phyloP scores from a whole-genome alignment of 1,284 basidiomycete species.

The Stygiomarasmius scandens region DNA sequence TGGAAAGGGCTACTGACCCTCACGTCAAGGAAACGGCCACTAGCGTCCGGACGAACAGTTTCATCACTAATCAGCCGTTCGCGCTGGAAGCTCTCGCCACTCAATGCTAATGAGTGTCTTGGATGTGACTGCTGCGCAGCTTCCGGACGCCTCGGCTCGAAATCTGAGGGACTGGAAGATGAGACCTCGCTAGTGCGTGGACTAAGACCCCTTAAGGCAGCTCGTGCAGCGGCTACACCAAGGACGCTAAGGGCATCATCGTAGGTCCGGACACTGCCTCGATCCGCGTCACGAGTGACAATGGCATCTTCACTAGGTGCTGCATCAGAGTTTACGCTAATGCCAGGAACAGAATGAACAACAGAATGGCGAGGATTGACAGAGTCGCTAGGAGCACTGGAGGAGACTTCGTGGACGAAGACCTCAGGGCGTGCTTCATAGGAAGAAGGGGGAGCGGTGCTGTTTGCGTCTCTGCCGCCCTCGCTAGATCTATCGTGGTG shows the following conservation, averaged over 20 bases:
- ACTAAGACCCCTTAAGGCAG: conserved; percentile 41
- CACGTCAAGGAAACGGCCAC: conserved; percentile 34
- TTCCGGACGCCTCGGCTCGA: neutral
- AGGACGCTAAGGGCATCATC: conserved; percentile 34
- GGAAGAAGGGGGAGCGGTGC: neutral
- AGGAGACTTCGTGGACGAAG: conserved; percentile 8
- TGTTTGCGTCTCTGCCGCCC: neutral
- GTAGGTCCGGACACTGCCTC: conserved; percentile 32
- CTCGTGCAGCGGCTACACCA: conserved; percentile 34
- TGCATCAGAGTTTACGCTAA: neutral
- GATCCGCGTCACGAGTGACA: conserved; percentile 26
- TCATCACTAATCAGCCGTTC: conserved; percentile 1
- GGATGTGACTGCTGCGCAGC: neutral
- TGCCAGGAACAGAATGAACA: neutral
- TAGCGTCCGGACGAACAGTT: neutral
- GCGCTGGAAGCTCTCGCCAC: neutral
- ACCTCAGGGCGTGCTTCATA: conserved; percentile 1
- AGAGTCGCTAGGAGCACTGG: conserved; percentile 3
- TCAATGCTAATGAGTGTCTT: neutral
- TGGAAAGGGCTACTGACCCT: conserved; percentile 47
- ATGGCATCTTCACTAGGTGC: neutral
- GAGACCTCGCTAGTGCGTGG: conserved; percentile 39
- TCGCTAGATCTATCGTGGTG: conserved; percentile 8
- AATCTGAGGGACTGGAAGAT: neutral
- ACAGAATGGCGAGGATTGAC: neutral